Conservation (phyloP, 495 filamentous ascomycete species). For the Neohortaea acidophila region DNA sequence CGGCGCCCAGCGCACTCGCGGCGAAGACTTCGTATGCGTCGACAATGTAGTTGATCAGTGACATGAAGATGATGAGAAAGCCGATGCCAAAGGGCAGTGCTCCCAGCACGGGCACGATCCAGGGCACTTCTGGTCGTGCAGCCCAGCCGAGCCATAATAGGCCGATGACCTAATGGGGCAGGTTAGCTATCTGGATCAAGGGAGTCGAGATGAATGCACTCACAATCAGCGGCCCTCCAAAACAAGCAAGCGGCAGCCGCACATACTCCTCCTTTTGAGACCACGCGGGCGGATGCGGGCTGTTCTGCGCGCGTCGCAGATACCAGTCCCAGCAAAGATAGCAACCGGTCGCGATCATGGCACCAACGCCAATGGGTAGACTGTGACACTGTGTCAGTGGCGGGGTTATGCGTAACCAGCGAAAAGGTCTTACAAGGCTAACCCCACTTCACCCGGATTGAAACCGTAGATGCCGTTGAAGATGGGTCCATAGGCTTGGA, state of each 20-base stretch:
- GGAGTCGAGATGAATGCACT: slow-evolving; percentile 7
- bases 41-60: slow-evolving; percentile 55
- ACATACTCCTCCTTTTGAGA: slow-evolving; percentile 41
- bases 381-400: too few species aligned
- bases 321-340: slow-evolving; percentile 41
- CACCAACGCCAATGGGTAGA: slow-evolving; percentile 27
- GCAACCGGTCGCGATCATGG: slow-evolving; percentile 32
- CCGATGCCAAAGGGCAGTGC: slow-evolving; percentile 56
- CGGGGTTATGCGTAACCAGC: too few species aligned
- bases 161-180: slow-evolving; percentile 23
- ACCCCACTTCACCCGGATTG: slow-evolving; percentile 24
- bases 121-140: slow-evolving; percentile 36
- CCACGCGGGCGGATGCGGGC: slow-evolving; percentile 25
- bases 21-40: slow-evolving; percentile 65
- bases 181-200: not conserved
- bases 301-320: slow-evolving; percentile 30
- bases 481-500: slow-evolving; percentile 24
- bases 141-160: slow-evolving; percentile 67
- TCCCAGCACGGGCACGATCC: slow-evolving; percentile 47
- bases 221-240: slow-evolving; percentile 47
- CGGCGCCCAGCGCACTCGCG: slow-evolving; percentile 53
- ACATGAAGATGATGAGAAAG: slow-evolving; percentile 51
- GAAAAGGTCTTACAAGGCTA: too few species aligned
- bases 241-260: slow-evolving; percentile 50
- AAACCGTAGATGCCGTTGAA: slow-evolving; percentile 26